Evolutionary conservation across 805 yeast genomes (phyloP), one percentile per base, ranked within the genome.

Genomic region (Yamadazyma kitorensis): DNA sequence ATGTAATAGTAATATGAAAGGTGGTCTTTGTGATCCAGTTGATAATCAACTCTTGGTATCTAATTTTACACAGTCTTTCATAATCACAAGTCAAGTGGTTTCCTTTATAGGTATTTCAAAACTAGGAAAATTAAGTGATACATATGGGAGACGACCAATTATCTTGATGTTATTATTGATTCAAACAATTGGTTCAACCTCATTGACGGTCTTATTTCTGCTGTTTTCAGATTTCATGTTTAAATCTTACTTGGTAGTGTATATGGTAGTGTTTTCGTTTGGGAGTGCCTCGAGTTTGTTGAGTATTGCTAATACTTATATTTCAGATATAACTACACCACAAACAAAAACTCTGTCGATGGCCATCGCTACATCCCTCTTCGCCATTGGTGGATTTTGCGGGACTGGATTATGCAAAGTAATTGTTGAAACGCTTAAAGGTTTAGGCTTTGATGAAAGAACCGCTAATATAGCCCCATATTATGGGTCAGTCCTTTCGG

Each of bases 21-120:
- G 29, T 34, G 38, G 38, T 2, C 18, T 18, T 21, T 34, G 38
- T 29, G 27, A 24, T 24, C 6, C 33, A 9, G 8, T 24, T n/a
- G 38, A 29, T 21, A 34, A 29, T 23, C 38, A 34, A 26, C 11
- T 34, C 2, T 15, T 34, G 6, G 38, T 34, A 10, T 24, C 33
- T 8, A 29, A 20, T n/a, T 26, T 17, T 18, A 12, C 18, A 11
- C 38, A 34, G 17, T 19, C n/a, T 25, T 5, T 11, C 6, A 13
- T 20, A 2, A 12, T 34, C 10, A 14, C 5, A 10, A 13, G 19
- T 12, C 14, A 29, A n/a, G 12, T 29, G 11, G 24, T 24, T 3
- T 7, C 25, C 3, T 19, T 34, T 4, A 29, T 34, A 7, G 33
- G 33, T 17, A 17, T 34, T 24, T 20, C 38, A 6, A 19, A 29